phyloP scores from a whole-genome alignment of 441 rosid genomes.

The Geranium incanum region DNA sequence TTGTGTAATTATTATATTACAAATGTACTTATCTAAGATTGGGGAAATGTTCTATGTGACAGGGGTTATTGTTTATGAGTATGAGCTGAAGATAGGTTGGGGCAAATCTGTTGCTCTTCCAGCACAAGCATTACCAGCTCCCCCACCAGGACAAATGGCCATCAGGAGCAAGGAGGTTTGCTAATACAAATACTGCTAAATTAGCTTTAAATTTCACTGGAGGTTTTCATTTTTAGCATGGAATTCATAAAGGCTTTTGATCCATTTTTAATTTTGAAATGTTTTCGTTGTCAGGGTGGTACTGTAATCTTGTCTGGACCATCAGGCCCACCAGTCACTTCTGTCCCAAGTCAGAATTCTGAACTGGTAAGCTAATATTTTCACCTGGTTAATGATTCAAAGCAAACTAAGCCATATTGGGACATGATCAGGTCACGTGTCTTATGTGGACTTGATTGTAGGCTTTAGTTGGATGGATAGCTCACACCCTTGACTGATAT shows the following conservation, averaged over 20 bases:
- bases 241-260: slow-evolving; percentile 6
- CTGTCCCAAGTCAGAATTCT: slow-evolving; percentile 78
- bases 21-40: neutral
- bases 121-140: slow-evolving; percentile 97
- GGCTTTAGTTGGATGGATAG: too few relatives aligned
- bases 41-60: slow-evolving; percentile 23
- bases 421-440: too few relatives aligned
- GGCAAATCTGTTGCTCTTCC: slow-evolving; percentile 99
- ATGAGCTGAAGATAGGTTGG: slow-evolving; percentile 97
- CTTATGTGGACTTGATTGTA: too few relatives aligned
- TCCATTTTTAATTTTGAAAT: slow-evolving; percentile 24
- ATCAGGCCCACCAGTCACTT: slow-evolving; percentile 80
- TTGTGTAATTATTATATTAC: neutral
- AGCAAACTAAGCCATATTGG: too few relatives aligned
- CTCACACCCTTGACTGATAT: neutral
- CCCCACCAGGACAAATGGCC: slow-evolving; percentile 99
- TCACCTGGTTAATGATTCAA: neutral
- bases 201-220: neutral
- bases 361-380: slow-evolving; percentile 59
- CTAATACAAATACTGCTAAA: slow-evolving; percentile 19
- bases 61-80: slow-evolving; percentile 94
- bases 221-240: neutral
- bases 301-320: slow-evolving; percentile 93
- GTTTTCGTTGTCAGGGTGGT: slow-evolving; percentile 58
- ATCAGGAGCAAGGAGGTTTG: slow-evolving; percentile 98